phyloP scores from a whole-genome alignment of 2,329 filamentous ascomycete genomes.

The Falciphora oryzae region DNA sequence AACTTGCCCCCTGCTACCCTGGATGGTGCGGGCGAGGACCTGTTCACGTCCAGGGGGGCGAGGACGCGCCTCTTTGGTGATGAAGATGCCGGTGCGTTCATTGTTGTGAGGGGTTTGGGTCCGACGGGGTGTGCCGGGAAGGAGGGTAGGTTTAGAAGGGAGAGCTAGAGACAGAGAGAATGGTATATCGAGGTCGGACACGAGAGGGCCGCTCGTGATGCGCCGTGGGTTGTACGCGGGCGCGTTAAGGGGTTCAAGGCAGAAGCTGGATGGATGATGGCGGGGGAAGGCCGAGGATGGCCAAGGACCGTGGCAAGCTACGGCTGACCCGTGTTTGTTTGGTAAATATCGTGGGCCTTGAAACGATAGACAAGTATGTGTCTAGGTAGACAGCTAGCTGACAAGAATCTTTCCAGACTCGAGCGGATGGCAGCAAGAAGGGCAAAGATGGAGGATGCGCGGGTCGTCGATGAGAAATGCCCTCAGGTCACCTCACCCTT shows the following conservation, averaged over 20 bases:
- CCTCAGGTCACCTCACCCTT: background rate
- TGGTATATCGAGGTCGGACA: background rate
- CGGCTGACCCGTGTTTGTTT: background rate
- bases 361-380: background rate
- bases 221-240: background rate
- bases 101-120: conserved; percentile 1
- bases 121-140: background rate
- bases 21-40: conserved; percentile 24
- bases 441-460: no score
- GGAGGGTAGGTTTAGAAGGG: background rate
- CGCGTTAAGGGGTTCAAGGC: background rate
- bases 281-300: background rate
- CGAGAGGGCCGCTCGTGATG: background rate
- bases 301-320: background rate
- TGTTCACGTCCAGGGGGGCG: conserved; percentile 40
- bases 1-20: background rate
- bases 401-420: no score
- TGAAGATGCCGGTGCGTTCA: conserved; percentile 16
- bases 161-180: no score
- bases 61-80: conserved; percentile 44
- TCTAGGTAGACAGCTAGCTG: no score
- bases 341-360: background rate
- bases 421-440: no score
- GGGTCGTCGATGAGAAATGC: background rate
- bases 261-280: background rate